phyloP scores from a whole-genome alignment of 2,329 filamentous ascomycete species.

The Fonsecaea erecta region DNA sequence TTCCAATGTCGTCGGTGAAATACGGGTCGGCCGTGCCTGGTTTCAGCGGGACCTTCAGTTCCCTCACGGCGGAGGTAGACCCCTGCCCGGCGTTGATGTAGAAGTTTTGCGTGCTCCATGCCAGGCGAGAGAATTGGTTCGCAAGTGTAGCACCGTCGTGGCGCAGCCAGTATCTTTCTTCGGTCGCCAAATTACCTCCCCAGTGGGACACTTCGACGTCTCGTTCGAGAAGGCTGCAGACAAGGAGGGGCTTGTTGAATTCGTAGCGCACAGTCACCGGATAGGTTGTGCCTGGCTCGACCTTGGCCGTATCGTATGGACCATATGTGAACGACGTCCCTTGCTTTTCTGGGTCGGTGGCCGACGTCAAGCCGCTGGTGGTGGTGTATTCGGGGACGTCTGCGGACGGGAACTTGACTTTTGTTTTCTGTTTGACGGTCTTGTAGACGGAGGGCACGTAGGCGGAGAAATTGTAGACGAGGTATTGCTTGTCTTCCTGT shows the following conservation, averaged over 20 bases:
- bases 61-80: conserved; percentile 76
- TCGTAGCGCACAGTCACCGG: conserved; percentile 85
- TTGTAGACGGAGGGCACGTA: conserved; percentile 83
- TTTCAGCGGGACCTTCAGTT: conserved; percentile 77
- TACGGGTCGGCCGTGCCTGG: conserved; percentile 84
- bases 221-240: conserved; percentile 78
- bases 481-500: conserved; percentile 86
- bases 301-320: conserved; percentile 71
- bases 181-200: conserved; percentile 94
- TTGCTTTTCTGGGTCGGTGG: conserved; percentile 75
- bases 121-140: conserved; percentile 73
- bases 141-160: conserved; percentile 83
- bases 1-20: conserved; percentile 95
- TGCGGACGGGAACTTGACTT: conserved; percentile 81
- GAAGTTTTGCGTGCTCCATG: conserved; percentile 74
- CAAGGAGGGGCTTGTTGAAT: conserved; percentile 88
- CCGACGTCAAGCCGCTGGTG: conserved; percentile 62
- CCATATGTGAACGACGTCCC: conserved; percentile 88
- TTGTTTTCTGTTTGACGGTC: conserved; percentile 94
- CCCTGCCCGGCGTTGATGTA: conserved; percentile 62
- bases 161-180: conserved; percentile 87
- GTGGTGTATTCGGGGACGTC: conserved; percentile 85
- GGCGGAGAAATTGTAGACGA: conserved; percentile 82
- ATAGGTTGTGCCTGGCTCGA: conserved; percentile 75
- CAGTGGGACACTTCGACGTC: conserved; percentile 97